Evolutionary conservation across 2,329 filamentous ascomycete genomes (phyloP), one percentile per base, ranked within the genome.

Genomic region (Gaeumannomyces sp.): DNA sequence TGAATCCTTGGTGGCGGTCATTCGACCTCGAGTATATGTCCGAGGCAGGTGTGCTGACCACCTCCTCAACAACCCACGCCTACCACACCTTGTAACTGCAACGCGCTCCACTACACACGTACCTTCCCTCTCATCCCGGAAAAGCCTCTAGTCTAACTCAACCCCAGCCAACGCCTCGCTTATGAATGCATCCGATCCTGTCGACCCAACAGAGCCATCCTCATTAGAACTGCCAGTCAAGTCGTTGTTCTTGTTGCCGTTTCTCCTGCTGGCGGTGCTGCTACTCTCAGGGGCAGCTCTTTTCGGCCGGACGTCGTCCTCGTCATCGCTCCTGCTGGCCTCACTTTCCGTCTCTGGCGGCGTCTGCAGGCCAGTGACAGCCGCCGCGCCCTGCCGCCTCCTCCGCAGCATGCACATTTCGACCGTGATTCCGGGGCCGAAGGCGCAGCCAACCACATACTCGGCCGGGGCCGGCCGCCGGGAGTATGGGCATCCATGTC

Each of bases 341-440:
- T 84, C 82, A 66, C 79, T 83, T 69, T 83, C 82, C 56, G 80
- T 84, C 72, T 84, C 81, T 0, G 81, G 81, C n/a, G 82, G 82
- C 38, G 82, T 84, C 65, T 80, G 79, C 35, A 83, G 67, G 8
- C 79, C 81, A 25, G 70, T 72, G n/a, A 38, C 25, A 13, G 45
- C 29, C 6, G n/a, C 56, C n/a, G 71, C 61, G 6, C 69, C 72
- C 35, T 67, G 70, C 71, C 78, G 69, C 63, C 79, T 78, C 58
- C 85, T 77, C 75, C 81, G 87, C 70, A 91, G 73, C 76, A 90
- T 80, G 72, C 85, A 87, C 83, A 88, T 88, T 76, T 91, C 88
- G 35, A 90, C 81, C 6, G 84, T 74, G 68, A 91, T 86, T 0
- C 89, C 89, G 0, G 89, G 89, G 0, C 89, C 89, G 71, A 91